Base-by-base conservation (phyloP, 495 filamentous ascomycete species). In the Sphaerosporella brunnea region DNA sequence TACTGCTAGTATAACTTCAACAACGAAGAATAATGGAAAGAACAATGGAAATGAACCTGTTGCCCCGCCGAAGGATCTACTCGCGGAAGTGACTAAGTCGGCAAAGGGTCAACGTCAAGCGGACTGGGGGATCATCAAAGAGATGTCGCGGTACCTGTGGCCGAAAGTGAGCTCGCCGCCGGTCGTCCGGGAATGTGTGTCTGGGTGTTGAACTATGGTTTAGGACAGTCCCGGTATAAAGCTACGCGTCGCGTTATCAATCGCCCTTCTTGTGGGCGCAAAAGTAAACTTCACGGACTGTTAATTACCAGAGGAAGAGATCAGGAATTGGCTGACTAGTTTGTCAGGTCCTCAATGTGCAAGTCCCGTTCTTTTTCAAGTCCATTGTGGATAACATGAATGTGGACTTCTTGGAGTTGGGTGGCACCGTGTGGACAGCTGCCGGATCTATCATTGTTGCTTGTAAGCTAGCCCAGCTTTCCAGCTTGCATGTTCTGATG, bases 331-430 rank as follows among this genome's bases (percentile, higher is more conserved):
- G n/a, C n/a, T n/a, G n/a, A n/a, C n/a, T n/a, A n/a, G n/a, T n/a
- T n/a, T n/a, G 18, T 20, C 56, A 81, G 77, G 71, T 93, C 47
- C 70, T 96, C 54, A 97, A 95, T 64, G 92, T 97, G 4, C 84
- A 97, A 66, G 80, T 97, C 32, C 90, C 90, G 2, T 97, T 97
- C 64, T 97, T 93, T 68, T 96, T 97, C 69, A 94, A 95, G 64
- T 83, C 70, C 62, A 97, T 97, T 53, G 81, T 97, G 36, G 90
- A 97, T 62, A 78, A 79, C 18, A 92, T 97, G 84, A 97, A 97
- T 60, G 72, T 97, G 51, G 90, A 95, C 60, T 82, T 95, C 64
- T 73, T 75, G 2, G 69, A 77, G 4, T 59, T 85, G 2, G 86
- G 82, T 9, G 87, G 84, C 0, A 94, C 84, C 0, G 92, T 84